phyloP scores from a whole-genome alignment of 2,329 filamentous ascomycete species.

The Clonostachys byssicola region DNA sequence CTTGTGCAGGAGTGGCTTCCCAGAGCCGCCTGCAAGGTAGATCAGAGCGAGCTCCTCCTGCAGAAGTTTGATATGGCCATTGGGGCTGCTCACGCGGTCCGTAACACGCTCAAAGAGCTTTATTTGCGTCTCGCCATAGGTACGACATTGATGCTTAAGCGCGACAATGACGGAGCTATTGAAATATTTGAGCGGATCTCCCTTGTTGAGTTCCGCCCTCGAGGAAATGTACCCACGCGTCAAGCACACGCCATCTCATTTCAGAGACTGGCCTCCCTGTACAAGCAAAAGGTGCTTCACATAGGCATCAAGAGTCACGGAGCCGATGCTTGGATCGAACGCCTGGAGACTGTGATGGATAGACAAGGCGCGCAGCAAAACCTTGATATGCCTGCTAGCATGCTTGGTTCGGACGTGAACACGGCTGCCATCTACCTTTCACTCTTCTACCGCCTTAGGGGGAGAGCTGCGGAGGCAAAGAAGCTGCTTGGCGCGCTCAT shows the following conservation, averaged over 20 bases:
- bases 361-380: conserved; percentile 31
- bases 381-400: conserved; percentile 29
- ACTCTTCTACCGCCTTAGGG: conserved; percentile 26
- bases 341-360: conserved; percentile 25
- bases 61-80: conserved; percentile 23
- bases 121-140: conserved; percentile 31
- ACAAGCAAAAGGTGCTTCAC: conserved; percentile 25
- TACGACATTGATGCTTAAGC: conserved; percentile 24
- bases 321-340: conserved; percentile 22
- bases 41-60: conserved; percentile 19
- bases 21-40: conserved; percentile 28
- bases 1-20: conserved; percentile 33
- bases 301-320: conserved; percentile 16
- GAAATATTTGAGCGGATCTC: conserved; percentile 27
- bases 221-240: conserved; percentile 30
- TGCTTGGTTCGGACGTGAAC: conserved; percentile 35
- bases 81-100: conserved; percentile 20
- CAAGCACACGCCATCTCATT: conserved; percentile 33
- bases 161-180: conserved; percentile 25
- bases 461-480: conserved; percentile 16
- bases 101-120: conserved; percentile 27
- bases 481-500: conserved; percentile 23
- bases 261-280: conserved; percentile 29
- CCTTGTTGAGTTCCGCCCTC: conserved; percentile 27
- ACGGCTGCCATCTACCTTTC: conserved; percentile 32